Evolutionary conservation across 768 basidiomycete genomes (phyloP).

Genomic region (Rhizopogon rudus): DNA sequence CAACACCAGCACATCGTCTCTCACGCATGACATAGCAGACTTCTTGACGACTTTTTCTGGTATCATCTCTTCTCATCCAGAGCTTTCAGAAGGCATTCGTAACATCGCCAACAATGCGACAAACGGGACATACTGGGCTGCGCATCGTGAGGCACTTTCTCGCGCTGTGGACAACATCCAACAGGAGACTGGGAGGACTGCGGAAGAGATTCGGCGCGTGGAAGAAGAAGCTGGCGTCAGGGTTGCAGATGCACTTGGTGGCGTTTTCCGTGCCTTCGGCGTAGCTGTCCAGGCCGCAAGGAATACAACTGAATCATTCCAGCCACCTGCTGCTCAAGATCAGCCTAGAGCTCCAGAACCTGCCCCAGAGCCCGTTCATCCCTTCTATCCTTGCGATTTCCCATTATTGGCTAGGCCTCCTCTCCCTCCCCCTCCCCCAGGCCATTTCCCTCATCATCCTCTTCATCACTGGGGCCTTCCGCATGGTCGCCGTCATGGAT

Average conservation of each 20-base stretch:
- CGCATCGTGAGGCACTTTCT: constrained; percentile 55
- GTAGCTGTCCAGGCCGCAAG: constrained; percentile 21
- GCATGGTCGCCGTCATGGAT: background rate
- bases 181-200: constrained; percentile 31
- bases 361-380: background rate
- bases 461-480: constrained; percentile 13
- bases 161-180: constrained; percentile 52
- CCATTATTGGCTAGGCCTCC: constrained; percentile 6
- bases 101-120: constrained; percentile 58
- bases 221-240: constrained; percentile 65
- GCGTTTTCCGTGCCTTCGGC: constrained; percentile 52
- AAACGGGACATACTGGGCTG: constrained; percentile 64
- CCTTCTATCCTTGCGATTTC: constrained; percentile 3
- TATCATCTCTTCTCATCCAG: constrained; percentile 63
- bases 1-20: constrained; percentile 32
- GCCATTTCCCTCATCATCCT: constrained; percentile 15
- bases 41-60: constrained; percentile 52
- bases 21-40: constrained; percentile 60
- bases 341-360: background rate
- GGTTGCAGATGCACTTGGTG: constrained; percentile 58
- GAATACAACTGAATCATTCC: constrained; percentile 3
- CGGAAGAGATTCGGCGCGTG: constrained; percentile 42
- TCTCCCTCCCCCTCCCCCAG: constrained; percentile 12
- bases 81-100: constrained; percentile 62
- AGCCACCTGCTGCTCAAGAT: background rate